Evolutionary conservation across 192 early-diverging fungal species (phyloP).

Genomic region (Coemansia sp.): DNA sequence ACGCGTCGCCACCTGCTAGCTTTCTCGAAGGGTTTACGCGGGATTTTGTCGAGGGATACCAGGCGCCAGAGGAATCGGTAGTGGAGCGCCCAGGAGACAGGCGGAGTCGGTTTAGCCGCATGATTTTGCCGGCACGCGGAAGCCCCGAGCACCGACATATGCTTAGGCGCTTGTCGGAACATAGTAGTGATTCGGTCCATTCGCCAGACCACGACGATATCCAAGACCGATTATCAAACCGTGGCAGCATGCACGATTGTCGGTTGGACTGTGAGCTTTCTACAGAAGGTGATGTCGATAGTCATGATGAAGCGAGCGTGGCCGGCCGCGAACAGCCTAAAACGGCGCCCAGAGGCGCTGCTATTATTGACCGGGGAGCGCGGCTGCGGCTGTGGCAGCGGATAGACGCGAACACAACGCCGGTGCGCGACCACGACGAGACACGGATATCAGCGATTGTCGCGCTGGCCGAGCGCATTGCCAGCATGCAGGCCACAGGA

Average conservation of each 20-base stretch:
- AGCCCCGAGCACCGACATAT: too few relatives aligned
- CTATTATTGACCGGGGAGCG: conserved; percentile 16
- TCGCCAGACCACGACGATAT: too few relatives aligned
- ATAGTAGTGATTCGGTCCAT: too few relatives aligned
- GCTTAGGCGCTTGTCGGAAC: too few relatives aligned
- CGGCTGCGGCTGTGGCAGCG: conserved; percentile 25
- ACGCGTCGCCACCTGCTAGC: conserved; percentile 21
- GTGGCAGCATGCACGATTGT: too few relatives aligned
- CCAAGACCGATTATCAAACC: too few relatives aligned
- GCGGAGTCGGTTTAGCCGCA: not conserved
- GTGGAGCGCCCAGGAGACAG: not conserved
- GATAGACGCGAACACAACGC: not conserved
- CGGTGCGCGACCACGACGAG: conserved; percentile 8
- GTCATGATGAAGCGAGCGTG: too few relatives aligned
- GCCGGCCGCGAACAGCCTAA: too few relatives aligned
- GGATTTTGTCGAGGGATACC: conserved; percentile 32
- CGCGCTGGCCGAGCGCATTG: conserved; percentile 14
- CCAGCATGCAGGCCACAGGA: not conserved
- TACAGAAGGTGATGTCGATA: not conserved
- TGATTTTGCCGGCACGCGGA: not conserved
- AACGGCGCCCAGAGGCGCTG: not conserved
- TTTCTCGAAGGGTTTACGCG: conserved; percentile 40
- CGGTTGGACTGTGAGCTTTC: too few relatives aligned
- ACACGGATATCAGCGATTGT: conserved; percentile 17
- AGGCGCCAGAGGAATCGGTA: not conserved